Percentiles rank a stretch among this genome's conserved stretches.
These are phyloP conservation scores for Neophaeococcomyces mojaviensis DNA, from an alignment of 2,329 filamentous ascomycete species.

Conservation along the genomic window DNA sequence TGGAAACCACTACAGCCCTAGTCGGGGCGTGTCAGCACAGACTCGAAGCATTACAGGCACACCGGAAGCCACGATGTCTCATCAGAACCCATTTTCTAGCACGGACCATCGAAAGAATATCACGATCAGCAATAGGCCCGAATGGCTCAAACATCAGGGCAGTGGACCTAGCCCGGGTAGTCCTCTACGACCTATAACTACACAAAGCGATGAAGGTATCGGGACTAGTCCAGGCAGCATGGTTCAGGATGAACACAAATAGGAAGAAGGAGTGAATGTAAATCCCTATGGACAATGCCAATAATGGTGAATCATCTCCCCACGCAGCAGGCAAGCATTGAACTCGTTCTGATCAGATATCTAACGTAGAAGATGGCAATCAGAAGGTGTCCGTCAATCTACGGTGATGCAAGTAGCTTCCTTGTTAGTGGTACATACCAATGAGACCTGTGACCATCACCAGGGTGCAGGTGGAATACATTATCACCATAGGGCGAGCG, in stretches of 20 bases:
- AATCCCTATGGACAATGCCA: background rate
- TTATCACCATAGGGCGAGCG: too few relatives aligned
- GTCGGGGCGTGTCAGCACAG: background rate
- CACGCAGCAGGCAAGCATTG: too few relatives aligned
- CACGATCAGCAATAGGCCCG: slow-evolving; percentile 2
- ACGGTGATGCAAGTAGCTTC: too few relatives aligned
- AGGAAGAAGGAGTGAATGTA: background rate
- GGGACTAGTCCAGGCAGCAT: slow-evolving; percentile 25
- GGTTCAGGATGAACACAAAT: background rate
- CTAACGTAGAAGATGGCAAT: too few relatives aligned
- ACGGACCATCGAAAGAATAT: background rate
- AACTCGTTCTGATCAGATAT: too few relatives aligned
- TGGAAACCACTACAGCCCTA: background rate
- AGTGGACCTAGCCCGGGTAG: slow-evolving; percentile 26
- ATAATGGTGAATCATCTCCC: too few relatives aligned
- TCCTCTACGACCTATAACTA: slow-evolving; percentile 27
- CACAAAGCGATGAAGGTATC: slow-evolving; percentile 26
- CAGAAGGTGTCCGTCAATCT: too few relatives aligned
- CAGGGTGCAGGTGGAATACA: too few relatives aligned
- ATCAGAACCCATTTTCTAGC: background rate
- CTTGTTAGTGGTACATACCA: too few relatives aligned
- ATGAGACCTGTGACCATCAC: too few relatives aligned
- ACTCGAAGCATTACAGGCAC: slow-evolving; percentile 5
- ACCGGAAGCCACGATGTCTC: background rate
- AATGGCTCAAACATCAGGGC: slow-evolving; percentile 10